A percentile compares a stretch with the other conserved stretches of the same genome.
phyloP scores from a whole-genome alignment of 441 rosid genomes.

The Populus hybrid region DNA sequence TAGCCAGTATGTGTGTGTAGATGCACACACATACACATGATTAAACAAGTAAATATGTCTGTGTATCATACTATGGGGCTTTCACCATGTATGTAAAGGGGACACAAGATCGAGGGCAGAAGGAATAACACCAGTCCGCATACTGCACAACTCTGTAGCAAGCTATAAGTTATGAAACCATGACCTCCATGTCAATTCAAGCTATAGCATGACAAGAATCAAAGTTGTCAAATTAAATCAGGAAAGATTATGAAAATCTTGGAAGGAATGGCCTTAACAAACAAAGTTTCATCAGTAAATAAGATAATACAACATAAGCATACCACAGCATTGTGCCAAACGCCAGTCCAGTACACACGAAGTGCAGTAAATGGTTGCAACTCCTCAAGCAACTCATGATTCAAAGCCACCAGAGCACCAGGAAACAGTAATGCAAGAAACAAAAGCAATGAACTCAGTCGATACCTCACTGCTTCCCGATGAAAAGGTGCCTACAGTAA shows the following conservation, averaged over 20 bases:
- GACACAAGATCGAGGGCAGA: conserved; percentile 57
- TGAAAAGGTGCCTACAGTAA: conserved; percentile 38
- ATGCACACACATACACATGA: neutral
- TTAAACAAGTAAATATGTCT: neutral
- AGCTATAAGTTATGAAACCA: conserved; percentile 12
- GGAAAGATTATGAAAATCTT: neutral
- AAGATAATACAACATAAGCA: conserved; percentile 1
- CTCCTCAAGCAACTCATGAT: conserved; percentile 41
- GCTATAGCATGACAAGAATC: neutral
- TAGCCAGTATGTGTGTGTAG: neutral
- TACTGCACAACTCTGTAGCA: conserved; percentile 55
- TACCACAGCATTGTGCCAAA: conserved; percentile 95
- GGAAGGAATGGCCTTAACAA: neutral
- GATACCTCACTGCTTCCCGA: too few relatives aligned
- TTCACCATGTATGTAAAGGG: conserved; percentile 60
- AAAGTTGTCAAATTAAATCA: neutral
- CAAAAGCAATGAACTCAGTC: conserved; percentile 66
- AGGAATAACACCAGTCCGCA: conserved; percentile 56
- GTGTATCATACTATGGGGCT: conserved; percentile 41
- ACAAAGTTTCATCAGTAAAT: neutral
- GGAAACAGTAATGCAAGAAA: conserved; percentile 79
- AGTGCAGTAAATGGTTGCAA: conserved; percentile 37
- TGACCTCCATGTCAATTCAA: neutral
- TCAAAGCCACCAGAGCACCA: conserved; percentile 87
- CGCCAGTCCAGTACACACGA: conserved; percentile 82